phyloP scores from a whole-genome alignment of 306 rosid genomes.

The Mucuna pruriens region DNA sequence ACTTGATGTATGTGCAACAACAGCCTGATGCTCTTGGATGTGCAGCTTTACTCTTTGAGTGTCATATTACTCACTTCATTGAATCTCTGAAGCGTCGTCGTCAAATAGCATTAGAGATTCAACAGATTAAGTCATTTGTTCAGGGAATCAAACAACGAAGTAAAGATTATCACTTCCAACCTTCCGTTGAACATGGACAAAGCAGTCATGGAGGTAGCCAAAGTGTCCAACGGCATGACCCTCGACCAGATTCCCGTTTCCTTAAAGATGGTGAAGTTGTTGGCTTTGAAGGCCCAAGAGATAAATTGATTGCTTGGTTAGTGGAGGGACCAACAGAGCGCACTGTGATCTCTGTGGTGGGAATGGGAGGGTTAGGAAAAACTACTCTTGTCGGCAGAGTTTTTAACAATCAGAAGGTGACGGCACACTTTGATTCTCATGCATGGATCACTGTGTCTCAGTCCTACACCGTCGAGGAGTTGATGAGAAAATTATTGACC shows the following conservation, averaged over 20 bases:
- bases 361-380: background rate
- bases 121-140: background rate
- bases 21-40: background rate
- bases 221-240: background rate
- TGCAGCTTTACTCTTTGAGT: background rate
- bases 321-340: background rate
- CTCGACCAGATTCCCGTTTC: background rate
- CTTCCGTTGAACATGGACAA: too few species aligned
- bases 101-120: background rate
- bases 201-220: too few species aligned
- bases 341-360: background rate
- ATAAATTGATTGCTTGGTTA: background rate
- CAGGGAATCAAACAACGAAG: background rate
- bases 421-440: background rate
- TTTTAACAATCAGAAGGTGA: conserved; percentile 3
- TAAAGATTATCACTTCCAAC: background rate
- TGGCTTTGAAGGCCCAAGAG: background rate
- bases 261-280: background rate
- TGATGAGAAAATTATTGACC: background rate
- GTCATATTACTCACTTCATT: background rate
- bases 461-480: background rate
- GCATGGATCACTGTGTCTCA: background rate
- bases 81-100: background rate
- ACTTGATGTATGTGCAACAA: background rate
- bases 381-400: background rate